Conservation (phyloP, 257 asterid species). For the Dorcoceras hygrometricum region DNA sequence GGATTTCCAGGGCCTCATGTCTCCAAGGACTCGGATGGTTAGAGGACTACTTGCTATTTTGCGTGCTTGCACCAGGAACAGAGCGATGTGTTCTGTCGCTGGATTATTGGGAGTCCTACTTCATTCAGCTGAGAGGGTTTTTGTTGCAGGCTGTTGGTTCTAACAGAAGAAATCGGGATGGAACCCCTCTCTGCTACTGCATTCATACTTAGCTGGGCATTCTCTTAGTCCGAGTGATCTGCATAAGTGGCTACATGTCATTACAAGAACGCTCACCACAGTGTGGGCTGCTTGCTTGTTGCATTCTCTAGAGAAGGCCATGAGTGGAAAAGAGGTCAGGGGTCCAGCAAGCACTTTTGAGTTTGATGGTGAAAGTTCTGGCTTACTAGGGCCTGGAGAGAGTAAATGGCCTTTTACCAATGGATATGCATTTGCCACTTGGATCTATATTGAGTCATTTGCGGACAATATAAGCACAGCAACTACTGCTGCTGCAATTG, state of each 20-base stretch:
- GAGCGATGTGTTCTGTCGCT: slow-evolving; percentile 92
- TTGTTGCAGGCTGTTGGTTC: slow-evolving; percentile 52
- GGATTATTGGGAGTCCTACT: slow-evolving; percentile 78
- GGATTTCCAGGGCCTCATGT: slow-evolving; percentile 82
- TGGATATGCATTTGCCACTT: slow-evolving; percentile 92
- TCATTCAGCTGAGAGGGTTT: slow-evolving; percentile 75
- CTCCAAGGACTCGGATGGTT: slow-evolving; percentile 95
- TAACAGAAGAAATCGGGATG: slow-evolving; percentile 71
- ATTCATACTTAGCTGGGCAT: slow-evolving; percentile 92
- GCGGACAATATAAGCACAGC: slow-evolving; percentile 98
- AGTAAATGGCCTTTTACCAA: slow-evolving; percentile 95
- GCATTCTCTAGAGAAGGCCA: slow-evolving; percentile 87
- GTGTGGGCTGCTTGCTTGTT: slow-evolving; percentile 77
- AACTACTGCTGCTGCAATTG: slow-evolving; percentile 98
- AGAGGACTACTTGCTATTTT: slow-evolving; percentile 94
- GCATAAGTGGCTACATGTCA: slow-evolving; percentile 75
- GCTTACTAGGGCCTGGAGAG: slow-evolving; percentile 94
- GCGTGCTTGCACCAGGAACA: slow-evolving; percentile 94
- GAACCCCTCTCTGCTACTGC: slow-evolving; percentile 82
- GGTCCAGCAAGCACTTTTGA: slow-evolving; percentile 96
- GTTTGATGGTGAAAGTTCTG: slow-evolving; percentile 99
- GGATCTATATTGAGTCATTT: slow-evolving; percentile 97
- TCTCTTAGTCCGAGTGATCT: slow-evolving; percentile 80
- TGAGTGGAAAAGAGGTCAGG: slow-evolving; percentile 84
- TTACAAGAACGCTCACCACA: slow-evolving; percentile 58